Evolutionary conservation across 345 rosid genomes (phyloP), one percentile per base, ranked within the genome.

Genomic region (Melastoma malabathricum): DNA sequence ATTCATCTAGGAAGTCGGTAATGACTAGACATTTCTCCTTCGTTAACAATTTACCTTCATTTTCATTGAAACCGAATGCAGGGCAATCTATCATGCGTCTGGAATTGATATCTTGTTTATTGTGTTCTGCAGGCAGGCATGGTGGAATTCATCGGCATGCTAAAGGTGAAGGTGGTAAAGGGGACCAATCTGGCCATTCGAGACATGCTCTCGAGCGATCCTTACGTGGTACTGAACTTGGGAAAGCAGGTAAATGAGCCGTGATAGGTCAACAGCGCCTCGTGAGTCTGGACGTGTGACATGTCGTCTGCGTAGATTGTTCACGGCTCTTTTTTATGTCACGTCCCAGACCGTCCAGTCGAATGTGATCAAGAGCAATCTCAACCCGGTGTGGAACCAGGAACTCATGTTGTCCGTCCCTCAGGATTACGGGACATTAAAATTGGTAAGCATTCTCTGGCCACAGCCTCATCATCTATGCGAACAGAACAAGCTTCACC

Each of bases 241-340:
- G 97, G 95, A 47, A 75, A 77, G 58, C 89, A 92, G 95, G 99
- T n/a, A n/a, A n/a, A n/a, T n/a, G n/a, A n/a, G n/a, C n/a, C n/a
- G n/a, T n/a, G n/a, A n/a, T n/a, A n/a, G n/a, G n/a, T n/a, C n/a
- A n/a, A n/a, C n/a, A n/a, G n/a, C n/a, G n/a, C n/a, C n/a, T n/a
- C n/a, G n/a, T n/a, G n/a, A n/a, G n/a, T n/a, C n/a, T n/a, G n/a
- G n/a, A n/a, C n/a, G n/a, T n/a, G n/a, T n/a, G n/a, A n/a, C n/a
- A n/a, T n/a, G n/a, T n/a, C n/a, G n/a, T n/a, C n/a, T n/a, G n/a
- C n/a, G n/a, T n/a, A n/a, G n/a, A n/a, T n/a, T n/a, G n/a, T n/a
- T n/a, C n/a, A n/a, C n/a, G n/a, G n/a, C n/a, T n/a, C n/a, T n/a
- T n/a, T n/a, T n/a, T n/a, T n/a, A n/a, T n/a, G n/a, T n/a, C n/a